These are phyloP conservation scores for Penicillium coprophilum DNA, from an alignment of 495 filamentous ascomycete genomes.

Conservation along the genomic window DNA sequence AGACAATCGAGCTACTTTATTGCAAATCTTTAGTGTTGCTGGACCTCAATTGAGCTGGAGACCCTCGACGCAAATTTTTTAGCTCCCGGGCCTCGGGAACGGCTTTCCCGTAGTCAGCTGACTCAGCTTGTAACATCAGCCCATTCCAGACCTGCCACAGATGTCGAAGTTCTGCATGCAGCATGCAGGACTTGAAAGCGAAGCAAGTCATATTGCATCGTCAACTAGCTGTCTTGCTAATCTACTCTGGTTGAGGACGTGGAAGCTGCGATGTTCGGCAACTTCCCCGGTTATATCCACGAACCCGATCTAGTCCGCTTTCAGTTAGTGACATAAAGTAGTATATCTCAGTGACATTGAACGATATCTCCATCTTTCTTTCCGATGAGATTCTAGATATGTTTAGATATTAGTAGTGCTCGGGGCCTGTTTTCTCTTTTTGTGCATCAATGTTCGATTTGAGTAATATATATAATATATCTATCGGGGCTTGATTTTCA, in stretches of 20 bases:
- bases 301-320: conserved; percentile 5
- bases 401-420: not conserved
- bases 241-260: not conserved
- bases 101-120: conserved; percentile 27
- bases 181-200: not conserved
- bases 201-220: conserved; percentile 6
- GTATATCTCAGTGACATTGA: not conserved
- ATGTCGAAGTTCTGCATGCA: conserved; percentile 7
- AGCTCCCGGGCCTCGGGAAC: conserved; percentile 30
- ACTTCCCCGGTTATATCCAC: not conserved
- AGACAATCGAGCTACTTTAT: not conserved
- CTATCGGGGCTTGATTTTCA: not conserved
- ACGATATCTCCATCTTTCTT: not conserved
- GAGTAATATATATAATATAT: not conserved
- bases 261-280: not conserved
- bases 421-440: not conserved
- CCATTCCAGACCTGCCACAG: not conserved
- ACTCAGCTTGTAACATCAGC: conserved; percentile 28
- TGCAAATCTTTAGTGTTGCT: not conserved
- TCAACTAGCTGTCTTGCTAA: not conserved
- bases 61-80: conserved; percentile 26
- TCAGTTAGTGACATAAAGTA: conserved; percentile 2
- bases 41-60: conserved; percentile 14
- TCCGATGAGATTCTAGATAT: not conserved
- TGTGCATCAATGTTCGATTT: not conserved